Base-by-base conservation (phyloP, 495 filamentous ascomycete genomes). In the Penicillium riverlandense region DNA sequence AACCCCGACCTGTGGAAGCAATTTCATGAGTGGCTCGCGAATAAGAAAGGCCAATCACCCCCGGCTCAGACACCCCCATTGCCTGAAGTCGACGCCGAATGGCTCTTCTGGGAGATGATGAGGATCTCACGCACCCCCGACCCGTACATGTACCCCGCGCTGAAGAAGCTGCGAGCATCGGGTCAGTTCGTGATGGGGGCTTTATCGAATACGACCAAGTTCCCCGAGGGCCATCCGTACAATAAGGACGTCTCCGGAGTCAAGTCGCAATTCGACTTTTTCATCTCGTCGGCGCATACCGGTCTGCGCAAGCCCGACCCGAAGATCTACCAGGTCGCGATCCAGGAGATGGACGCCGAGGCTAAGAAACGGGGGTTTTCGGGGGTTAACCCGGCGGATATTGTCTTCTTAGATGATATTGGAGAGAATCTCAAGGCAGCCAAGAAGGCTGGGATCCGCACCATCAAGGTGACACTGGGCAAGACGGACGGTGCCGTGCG, bases 31-130 rank as follows among this genome's bases (percentile, higher is more conserved):
- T 62, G 53, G 27, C 54, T 62, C 28, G 22, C 65, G 49, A 16
- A 47, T 53, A 27, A 68, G 65, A 43, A 54, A 66, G 15, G 6
- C 22, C 22, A 22, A 22, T 4, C 22, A 6, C 22, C 22, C 22
- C 22, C 29, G 38, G 61, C 35, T 40, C 53, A 40, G 29, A 49
- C 33, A 29, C 85, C 85, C 7, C 79, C 84, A 5, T 48, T 87
- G 8, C 91, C 90, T 0, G 55, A 70, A 2, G 71, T 98, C 30
- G 85, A 96, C 57, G 88, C 80, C 6, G 82, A 90, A 55, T 76
- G 62, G 58, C 72, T 98, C 8, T 96, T 97, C 74, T 86, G 83
- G 79, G 79, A 82, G 46, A 97, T 98, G 92, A 96, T 98, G 90
- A 62, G 72, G 7, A 60, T 75, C 30, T 81, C 85, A 0, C 72